Percentiles rank a stretch among this genome's conserved stretches.
Evolutionary conservation across 352 stramenopile genomes (phyloP).

Genomic region (Globisporangium cystogenes): DNA sequence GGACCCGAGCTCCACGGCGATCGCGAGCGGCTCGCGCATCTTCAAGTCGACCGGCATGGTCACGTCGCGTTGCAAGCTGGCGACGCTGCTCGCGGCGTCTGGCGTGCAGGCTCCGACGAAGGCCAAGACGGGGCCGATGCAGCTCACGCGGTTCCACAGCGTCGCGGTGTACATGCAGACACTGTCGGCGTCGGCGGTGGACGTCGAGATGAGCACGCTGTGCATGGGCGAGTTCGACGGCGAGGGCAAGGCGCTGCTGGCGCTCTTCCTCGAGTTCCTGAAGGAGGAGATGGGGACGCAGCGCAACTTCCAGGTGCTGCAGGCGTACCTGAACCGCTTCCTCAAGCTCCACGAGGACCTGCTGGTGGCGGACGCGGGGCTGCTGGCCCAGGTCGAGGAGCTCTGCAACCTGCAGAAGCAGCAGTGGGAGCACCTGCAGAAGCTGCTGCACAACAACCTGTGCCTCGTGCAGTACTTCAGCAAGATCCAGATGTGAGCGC

Average conservation of each 20-base stretch:
- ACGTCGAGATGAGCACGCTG: slow-evolving; percentile 79
- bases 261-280: slow-evolving; percentile 61
- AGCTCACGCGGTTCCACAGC: slow-evolving; percentile 32
- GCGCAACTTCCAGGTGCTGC: slow-evolving; percentile 72
- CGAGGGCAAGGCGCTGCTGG: slow-evolving; percentile 59
- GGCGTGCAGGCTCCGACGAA: slow-evolving; percentile 12
- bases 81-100: slow-evolving; percentile 38
- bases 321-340: slow-evolving; percentile 85
- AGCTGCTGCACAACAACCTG: slow-evolving; percentile 81
- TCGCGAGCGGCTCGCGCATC: slow-evolving; percentile 41
- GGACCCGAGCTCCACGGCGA: slow-evolving; percentile 5
- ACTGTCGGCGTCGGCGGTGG: slow-evolving; percentile 64
- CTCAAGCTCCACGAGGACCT: slow-evolving; percentile 81
- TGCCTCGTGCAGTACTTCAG: slow-evolving; percentile 85
- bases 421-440: slow-evolving; percentile 78
- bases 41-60: slow-evolving; percentile 66
- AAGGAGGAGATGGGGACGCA: slow-evolving; percentile 43
- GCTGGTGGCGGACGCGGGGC: slow-evolving; percentile 39
- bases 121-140: slow-evolving; percentile 12
- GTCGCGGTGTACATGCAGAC: slow-evolving; percentile 65
- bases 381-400: slow-evolving; percentile 53
- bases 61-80: slow-evolving; percentile 68
- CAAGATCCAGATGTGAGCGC: slow-evolving; percentile 82
- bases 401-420: slow-evolving; percentile 58
- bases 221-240: slow-evolving; percentile 82